Base-by-base conservation (phyloP, 2,329 filamentous ascomycete genomes). In the Coleophoma cylindrospora region DNA sequence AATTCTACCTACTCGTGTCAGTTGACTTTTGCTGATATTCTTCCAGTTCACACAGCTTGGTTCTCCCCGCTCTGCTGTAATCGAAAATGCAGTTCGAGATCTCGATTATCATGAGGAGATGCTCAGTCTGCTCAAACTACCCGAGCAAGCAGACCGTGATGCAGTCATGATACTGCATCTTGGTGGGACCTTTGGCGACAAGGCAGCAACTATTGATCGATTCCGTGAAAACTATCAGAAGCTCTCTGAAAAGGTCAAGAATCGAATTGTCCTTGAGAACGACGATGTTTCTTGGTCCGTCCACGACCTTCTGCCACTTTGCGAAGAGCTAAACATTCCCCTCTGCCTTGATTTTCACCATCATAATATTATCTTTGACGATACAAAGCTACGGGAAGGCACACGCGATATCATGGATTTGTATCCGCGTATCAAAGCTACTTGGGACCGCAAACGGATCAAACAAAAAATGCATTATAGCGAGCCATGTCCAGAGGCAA, bases 391-490 rank as follows among this genome's bases (percentile, higher is more conserved):
- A 43, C 84, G 91, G 2, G 91, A 96, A 68, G 91, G 91, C 1
- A 96, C 91, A 0, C 74, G 81, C 17, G 91, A 95, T 59, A 90
- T 97, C 55, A 83, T 87, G 45, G 68, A 74, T 1, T 70, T 96
- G 0, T 94, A 81, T 54, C 83, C 85, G 0, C 83, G 86, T 4
- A 97, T 97, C 61, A 77, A 80, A 40, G 83, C 84, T 3, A 96
- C 90, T 0, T 97, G 92, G 92, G 80, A 77, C 1, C 77, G 81
- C 32, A 97, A 96, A 66, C 73, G 77, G 1, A 96, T 96, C 56
- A 91, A 76, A 2, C 92, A 94, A 60, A 97, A 97, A 70, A 96
- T 96, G 90, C 92, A 97, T 63, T 96, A 96, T 68, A 95, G 88
- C 22, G 92, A 97, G 64, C 86, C 84, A 0, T 83, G 80, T 9